Conservation (phyloP, 306 rosid species). For the Phaseolus lunatus region DNA sequence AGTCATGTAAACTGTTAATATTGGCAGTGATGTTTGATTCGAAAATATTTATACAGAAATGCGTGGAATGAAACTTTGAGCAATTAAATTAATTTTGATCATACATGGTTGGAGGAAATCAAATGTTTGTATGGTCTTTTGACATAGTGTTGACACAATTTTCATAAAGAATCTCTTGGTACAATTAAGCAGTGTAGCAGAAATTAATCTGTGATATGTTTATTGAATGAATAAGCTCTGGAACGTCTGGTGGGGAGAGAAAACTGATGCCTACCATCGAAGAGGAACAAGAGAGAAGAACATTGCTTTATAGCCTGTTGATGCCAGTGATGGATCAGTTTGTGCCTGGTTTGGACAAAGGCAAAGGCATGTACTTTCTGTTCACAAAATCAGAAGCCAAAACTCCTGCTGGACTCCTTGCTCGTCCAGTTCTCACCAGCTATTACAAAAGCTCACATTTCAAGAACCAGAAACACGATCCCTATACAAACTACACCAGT, state of each 20-base stretch:
- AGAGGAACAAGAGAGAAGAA: constrained; percentile 15
- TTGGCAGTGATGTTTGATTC: not conserved
- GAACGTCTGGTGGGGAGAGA: constrained; percentile 32
- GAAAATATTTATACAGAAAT: not conserved
- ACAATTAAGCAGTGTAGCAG: not conserved
- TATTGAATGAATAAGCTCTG: constrained; percentile 16
- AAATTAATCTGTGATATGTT: not conserved
- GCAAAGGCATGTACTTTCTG: constrained; percentile 27
- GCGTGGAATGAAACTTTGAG: not conserved
- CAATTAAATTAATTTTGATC: no score
- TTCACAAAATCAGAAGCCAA: constrained; percentile 25
- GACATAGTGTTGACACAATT: no score
- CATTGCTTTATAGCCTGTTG: constrained; percentile 14
- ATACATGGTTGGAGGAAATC: no score
- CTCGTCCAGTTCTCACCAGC: constrained; percentile 31
- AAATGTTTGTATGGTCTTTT: no score
- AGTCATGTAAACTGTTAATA: not conserved
- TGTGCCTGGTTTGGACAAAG: constrained; percentile 5
- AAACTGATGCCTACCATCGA: constrained; percentile 21
- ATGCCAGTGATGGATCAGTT: constrained; percentile 15
- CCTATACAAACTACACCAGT: constrained; percentile 13
- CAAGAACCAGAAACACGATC: not conserved
- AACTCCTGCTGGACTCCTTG: constrained; percentile 4
- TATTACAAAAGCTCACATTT: constrained; percentile 12
- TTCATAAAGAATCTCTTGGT: not conserved